Conservation (phyloP, 139 green algal species). For the Ettlia oleoabundans region DNA sequence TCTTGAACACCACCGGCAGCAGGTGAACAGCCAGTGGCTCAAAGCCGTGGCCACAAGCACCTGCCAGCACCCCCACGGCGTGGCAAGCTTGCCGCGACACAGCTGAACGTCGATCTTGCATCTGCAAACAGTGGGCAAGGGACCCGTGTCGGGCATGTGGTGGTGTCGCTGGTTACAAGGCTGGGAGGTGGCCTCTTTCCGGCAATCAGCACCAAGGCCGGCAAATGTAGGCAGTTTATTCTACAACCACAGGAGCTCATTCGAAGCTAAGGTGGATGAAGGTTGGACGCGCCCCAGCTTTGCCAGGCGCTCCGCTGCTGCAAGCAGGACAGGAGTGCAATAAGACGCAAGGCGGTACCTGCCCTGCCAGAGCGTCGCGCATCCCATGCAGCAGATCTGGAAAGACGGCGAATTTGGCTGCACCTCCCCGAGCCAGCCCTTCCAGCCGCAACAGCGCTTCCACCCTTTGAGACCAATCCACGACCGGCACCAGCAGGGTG, state of each 20-base stretch:
- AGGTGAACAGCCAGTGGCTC: slow-evolving; percentile 59
- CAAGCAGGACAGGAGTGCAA: too few species aligned
- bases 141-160: too few species aligned
- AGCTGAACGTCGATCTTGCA: slow-evolving; percentile 71
- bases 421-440: slow-evolving; percentile 67
- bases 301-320: too few species aligned
- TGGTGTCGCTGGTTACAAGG: too few species aligned
- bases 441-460: slow-evolving; percentile 74
- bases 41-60: slow-evolving; percentile 56
- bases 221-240: too few species aligned
- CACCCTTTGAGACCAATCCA: slow-evolving; percentile 61
- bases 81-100: slow-evolving; percentile 74
- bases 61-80: slow-evolving; percentile 64
- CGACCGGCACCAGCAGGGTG: slow-evolving; percentile 38
- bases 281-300: too few species aligned
- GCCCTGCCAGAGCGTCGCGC: slow-evolving; percentile 46
- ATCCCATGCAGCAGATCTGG: slow-evolving; percentile 50
- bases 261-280: too few species aligned
- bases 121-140: too few species aligned
- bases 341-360: too few species aligned
- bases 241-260: too few species aligned
- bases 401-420: slow-evolving; percentile 49
- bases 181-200: too few species aligned
- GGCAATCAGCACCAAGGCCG: too few species aligned
- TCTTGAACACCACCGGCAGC: slow-evolving; percentile 73